Evolutionary conservation across 331 rosid genomes (phyloP), one percentile per base, ranked within the genome.

Genomic region (Pyrus hybrid): DNA sequence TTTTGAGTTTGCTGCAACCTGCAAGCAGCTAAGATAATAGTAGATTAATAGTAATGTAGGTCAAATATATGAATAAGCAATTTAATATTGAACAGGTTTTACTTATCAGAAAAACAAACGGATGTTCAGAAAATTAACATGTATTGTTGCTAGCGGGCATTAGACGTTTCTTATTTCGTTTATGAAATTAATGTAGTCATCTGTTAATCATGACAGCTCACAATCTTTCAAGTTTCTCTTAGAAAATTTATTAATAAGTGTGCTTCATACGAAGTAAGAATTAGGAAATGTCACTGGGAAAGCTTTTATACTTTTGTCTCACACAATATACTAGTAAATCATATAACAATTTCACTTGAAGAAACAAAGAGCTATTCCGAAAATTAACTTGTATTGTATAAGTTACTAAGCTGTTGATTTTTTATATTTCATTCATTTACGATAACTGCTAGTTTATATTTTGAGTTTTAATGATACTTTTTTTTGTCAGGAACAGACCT

Each of bases 1-100:
- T 57, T 79, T 91, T 87, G 51, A 78, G 79, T 87, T 85, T 94
- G 77, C 63, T 86, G 84, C 91, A 94, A 77, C 99, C 99, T 78
- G 99, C 82, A 76, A 94, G 89, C 84, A 94, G 82, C 99, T 94
- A 75, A 56, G 68, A 77, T 58, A 78, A 83, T 58, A 76, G 83
- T 71, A 65, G 58, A 83, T 63, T 8, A 81, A 66, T 51, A 47
- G 32, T 69, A 74, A 75, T 72, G 81, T 32, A 18, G 33, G 37
- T 71, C 14, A 28, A 45, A 43, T 18, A 28, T 33, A 75, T 8
- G 22, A 16, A 72, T 35, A 78, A 26, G 33, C 29, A 32, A 76
- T 37, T 5, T 29, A 67, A 13, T 62, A 33, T 67, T 13, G 13
- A 41, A 75, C 47, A 56, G 67, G 11, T 43, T 64, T 57, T 23